Evolutionary conservation across 2,329 filamentous ascomycete genomes (phyloP), one percentile per base, ranked within the genome.

Genomic region (Fusarium albidum): DNA sequence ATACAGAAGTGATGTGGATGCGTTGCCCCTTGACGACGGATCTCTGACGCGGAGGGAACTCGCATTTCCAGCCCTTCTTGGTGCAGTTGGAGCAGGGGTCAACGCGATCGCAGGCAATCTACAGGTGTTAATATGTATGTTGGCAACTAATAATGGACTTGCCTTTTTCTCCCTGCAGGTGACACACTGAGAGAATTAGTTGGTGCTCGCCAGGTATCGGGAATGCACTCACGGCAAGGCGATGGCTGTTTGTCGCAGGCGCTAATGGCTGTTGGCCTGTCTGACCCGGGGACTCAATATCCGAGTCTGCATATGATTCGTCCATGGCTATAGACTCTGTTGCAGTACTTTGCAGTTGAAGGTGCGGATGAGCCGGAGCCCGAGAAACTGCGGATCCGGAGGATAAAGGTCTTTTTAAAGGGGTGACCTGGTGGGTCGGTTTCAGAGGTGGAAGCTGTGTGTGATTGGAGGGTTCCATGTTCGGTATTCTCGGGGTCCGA

Each of bases 51-150:
- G 39, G 13, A 6, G 39, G 39, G n/a, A n/a, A 31, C 25, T 42
- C 27, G 15, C 39, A 42, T 29, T 42, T 31, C 39, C 39, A 42
- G 14, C 39, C 39, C n/a, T 42, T 42, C 29, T 42, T 42, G 39
- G 29, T 31, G 27, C 39, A 42, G 14, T 42, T 42, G 28, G 39
- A 42, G 39, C 39, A 42, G 29, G 27, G 39, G 9, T 42, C 27
- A 31, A 31, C 26, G 7, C 39, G 26, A 31, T 42, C 39, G 39
- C 39, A 42, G 4, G 39, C 39, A 31, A 42, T 42, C 39, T 42
- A 17, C n/a, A 2, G 14, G n/a, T 9, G 39, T 42, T 12, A 42
- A 29, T 42, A 29, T 14, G n/a, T n/a, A n/a, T n/a, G n/a, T 9
- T 3, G 3, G 14, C 26, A 13, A 29, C 29, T 27, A 42, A 21